Percentiles rank a stretch among this genome's conserved stretches.
phyloP scores from a whole-genome alignment of 164 flowering plant species.

The Stephania yunnanensis region DNA sequence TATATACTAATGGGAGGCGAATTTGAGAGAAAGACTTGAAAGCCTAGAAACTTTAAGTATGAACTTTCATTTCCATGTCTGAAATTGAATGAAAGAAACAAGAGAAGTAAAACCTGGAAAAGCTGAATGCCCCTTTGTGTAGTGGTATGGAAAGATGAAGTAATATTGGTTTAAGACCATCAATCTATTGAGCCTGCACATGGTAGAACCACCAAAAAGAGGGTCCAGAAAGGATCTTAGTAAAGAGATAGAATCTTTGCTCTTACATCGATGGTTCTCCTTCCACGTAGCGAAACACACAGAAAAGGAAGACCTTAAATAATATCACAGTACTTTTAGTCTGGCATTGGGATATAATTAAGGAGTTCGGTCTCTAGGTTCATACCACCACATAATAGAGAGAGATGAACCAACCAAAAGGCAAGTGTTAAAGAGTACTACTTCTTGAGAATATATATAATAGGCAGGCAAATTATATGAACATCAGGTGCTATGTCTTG shows the following conservation, averaged over 20 bases:
- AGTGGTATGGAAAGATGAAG: constrained; percentile 13
- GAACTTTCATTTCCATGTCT: background rate
- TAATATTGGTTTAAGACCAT: constrained; percentile 8
- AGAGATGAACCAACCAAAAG: background rate
- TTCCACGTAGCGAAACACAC: constrained; percentile 15
- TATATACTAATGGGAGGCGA: background rate
- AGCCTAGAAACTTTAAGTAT: background rate
- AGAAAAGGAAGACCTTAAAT: background rate
- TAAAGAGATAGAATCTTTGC: constrained; percentile 6
- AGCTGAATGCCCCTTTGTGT: background rate
- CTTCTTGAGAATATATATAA: background rate
- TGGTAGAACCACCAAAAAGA: constrained; percentile 18
- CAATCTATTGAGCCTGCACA: constrained; percentile 11
- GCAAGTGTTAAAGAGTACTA: background rate
- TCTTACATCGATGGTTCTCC: constrained; percentile 11
- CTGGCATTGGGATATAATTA: background rate
- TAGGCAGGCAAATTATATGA: background rate
- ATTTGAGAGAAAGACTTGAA: background rate
- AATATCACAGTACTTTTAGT: background rate
- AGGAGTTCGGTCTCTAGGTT: constrained; percentile 1
- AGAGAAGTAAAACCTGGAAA: background rate
- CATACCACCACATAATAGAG: background rate
- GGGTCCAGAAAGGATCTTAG: constrained; percentile 4
- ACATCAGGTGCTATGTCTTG: background rate
- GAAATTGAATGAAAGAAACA: background rate